Evolutionary conservation across 1,284 basidiomycete species (phyloP).

Genomic region (Cutaneotrichosporon sp.): DNA sequence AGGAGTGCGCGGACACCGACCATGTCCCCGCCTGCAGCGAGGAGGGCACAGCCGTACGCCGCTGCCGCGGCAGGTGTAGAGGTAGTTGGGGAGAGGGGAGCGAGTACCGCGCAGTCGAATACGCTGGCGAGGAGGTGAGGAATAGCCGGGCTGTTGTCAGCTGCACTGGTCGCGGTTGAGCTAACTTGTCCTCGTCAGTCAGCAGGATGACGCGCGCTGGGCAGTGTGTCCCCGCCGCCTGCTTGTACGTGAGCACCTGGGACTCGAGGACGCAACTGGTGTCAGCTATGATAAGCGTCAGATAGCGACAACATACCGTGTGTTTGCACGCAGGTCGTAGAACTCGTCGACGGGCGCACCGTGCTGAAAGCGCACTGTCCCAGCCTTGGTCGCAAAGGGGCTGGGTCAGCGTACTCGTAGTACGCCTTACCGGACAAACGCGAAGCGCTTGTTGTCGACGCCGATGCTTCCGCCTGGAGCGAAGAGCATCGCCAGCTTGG

Average conservation of each 20-base stretch:
- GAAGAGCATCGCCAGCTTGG: constrained; percentile 15
- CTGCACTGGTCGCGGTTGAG: neutral
- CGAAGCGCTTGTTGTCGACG: constrained; percentile 20
- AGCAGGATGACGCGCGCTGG: constrained; percentile 16
- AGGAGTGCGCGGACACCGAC: neutral
- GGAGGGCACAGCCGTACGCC: constrained; percentile 4
- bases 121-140: constrained; percentile 16
- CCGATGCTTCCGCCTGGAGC: constrained; percentile 15
- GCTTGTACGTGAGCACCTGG: constrained; percentile 8
- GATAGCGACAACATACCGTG: neutral
- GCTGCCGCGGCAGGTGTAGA: neutral
- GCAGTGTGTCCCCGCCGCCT: neutral
- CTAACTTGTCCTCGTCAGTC: constrained; percentile 14
- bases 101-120: constrained; percentile 12
- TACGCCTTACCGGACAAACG: constrained; percentile 10
- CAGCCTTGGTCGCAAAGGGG: constrained; percentile 7
- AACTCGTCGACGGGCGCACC: constrained; percentile 16
- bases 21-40: constrained; percentile 3
- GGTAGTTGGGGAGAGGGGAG: constrained; percentile 4
- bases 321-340: constrained; percentile 17
- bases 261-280: constrained; percentile 17
- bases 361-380: constrained; percentile 19
- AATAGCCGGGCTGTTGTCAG: constrained; percentile 10
- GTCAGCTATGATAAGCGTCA: neutral
- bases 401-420: constrained; percentile 5